A percentile compares a stretch with the other conserved stretches of the same genome.
These are phyloP conservation scores for Maudiozyma bulderi DNA, from an alignment of 805 yeast species.

Conservation along the genomic window DNA sequence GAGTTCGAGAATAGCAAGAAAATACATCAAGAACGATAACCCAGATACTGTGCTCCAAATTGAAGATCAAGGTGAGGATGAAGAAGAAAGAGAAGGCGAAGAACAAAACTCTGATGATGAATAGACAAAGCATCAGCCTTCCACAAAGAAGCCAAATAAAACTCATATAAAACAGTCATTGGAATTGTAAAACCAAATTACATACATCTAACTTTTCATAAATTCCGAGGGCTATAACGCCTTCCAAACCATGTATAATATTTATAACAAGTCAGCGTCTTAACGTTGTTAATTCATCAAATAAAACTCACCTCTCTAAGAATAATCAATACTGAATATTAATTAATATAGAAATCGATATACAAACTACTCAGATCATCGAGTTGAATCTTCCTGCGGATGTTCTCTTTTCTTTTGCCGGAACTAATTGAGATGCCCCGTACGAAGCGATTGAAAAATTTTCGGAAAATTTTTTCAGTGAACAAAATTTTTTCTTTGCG, in stretches of 20 bases:
- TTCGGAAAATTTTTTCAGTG: slow-evolving; percentile 1
- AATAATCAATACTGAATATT: no score
- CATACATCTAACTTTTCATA: neutral
- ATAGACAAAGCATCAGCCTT: neutral
- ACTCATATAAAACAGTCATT: neutral
- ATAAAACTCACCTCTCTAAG: no score
- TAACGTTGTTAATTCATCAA: no score
- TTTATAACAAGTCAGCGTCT: no score
- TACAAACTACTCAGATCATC: no score
- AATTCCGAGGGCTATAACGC: no score
- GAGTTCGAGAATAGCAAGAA: slow-evolving; percentile 68
- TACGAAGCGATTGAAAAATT: slow-evolving; percentile 1
- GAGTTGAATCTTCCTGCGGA: no score
- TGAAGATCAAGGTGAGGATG: slow-evolving; percentile 55
- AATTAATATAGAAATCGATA: no score
- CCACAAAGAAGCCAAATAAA: neutral
- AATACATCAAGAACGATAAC: slow-evolving; percentile 41
- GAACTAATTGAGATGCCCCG: neutral
- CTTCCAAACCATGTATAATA: no score
- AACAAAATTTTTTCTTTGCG: slow-evolving; percentile 6
- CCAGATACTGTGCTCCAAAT: slow-evolving; percentile 52
- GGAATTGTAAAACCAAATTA: neutral
- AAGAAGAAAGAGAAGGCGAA: slow-evolving; percentile 33
- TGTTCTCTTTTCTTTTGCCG: neutral
- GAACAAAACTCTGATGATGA: slow-evolving; percentile 1